phyloP scores from a whole-genome alignment of 2,329 filamentous ascomycete genomes.

The Hypomyces rosellus region DNA sequence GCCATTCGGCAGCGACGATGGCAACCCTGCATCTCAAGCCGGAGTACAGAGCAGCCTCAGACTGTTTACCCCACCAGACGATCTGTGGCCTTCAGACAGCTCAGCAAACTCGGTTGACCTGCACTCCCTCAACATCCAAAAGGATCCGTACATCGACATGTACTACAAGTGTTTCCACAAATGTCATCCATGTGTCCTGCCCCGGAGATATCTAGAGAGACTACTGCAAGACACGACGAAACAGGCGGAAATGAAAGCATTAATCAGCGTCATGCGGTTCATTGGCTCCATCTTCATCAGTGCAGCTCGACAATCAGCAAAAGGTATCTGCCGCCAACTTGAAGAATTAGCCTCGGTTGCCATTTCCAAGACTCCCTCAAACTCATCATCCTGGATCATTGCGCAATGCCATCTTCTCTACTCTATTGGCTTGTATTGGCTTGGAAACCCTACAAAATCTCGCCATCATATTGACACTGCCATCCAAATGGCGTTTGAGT shows the following conservation, averaged over 20 bases:
- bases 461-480: constrained; percentile 38
- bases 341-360: constrained; percentile 10
- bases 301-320: constrained; percentile 3
- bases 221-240: constrained; percentile 5
- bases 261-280: constrained; percentile 24
- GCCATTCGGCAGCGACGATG: no score
- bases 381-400: constrained; percentile 19
- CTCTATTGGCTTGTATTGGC: constrained; percentile 31
- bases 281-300: constrained; percentile 29
- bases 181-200: constrained; percentile 26
- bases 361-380: neutral
- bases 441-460: constrained; percentile 19
- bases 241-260: constrained; percentile 13
- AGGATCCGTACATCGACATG: constrained; percentile 22
- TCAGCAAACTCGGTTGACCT: neutral
- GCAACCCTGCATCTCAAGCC: no score
- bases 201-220: constrained; percentile 13
- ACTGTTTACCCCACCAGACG: constrained; percentile 6
- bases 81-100: neutral
- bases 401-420: constrained; percentile 32
- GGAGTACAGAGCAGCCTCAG: neutral
- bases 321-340: neutral
- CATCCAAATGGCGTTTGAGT: constrained; percentile 49
- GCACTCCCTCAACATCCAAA: constrained; percentile 4
- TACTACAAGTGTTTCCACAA: constrained; percentile 32